These are phyloP conservation scores for Aegilops sharonensis DNA, from an alignment of 176 grass and related monocot genomes.

Conservation along the genomic window DNA sequence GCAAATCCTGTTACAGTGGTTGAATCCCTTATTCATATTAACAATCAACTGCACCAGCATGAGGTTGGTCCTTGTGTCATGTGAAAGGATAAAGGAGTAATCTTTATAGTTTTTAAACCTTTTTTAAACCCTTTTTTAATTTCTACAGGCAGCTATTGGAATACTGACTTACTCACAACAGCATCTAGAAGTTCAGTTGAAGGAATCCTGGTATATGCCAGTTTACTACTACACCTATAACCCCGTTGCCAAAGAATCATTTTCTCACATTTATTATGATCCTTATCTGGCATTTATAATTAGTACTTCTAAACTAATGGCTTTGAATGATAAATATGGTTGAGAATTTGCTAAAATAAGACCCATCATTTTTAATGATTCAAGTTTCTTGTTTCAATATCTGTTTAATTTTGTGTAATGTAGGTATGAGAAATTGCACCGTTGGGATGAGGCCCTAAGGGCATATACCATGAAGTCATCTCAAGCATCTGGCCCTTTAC, in stretches of 20 bases:
- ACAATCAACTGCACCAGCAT: constrained; percentile 97
- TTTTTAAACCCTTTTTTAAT: neutral
- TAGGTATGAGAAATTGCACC: constrained; percentile 98
- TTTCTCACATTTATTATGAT: constrained; percentile 1
- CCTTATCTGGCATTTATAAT: constrained; percentile 5
- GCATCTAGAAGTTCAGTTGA: constrained; percentile 87
- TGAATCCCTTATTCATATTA: constrained; percentile 98
- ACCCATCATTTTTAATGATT: neutral
- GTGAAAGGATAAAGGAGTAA: constrained; percentile 15
- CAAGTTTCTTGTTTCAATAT: neutral
- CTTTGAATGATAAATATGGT: constrained; percentile 1
- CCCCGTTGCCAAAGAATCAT: neutral
- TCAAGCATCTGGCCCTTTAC: constrained; percentile 67
- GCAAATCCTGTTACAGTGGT: constrained; percentile 97
- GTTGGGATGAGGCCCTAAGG: constrained; percentile 94
- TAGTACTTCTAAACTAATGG: neutral
- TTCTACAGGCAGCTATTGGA: constrained; percentile 87
- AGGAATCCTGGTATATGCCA: constrained; percentile 89
- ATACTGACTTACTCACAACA: constrained; percentile 97
- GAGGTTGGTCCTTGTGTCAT: constrained; percentile 62
- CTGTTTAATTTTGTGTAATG: constrained; percentile 31
- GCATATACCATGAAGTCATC: constrained; percentile 91
- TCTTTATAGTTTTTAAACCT: neutral
- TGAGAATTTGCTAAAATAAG: neutral
- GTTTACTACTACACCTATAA: constrained; percentile 14